These are phyloP conservation scores for Chaetomium strumarium DNA, from an alignment of 2,329 filamentous ascomycete species.

Conservation along the genomic window DNA sequence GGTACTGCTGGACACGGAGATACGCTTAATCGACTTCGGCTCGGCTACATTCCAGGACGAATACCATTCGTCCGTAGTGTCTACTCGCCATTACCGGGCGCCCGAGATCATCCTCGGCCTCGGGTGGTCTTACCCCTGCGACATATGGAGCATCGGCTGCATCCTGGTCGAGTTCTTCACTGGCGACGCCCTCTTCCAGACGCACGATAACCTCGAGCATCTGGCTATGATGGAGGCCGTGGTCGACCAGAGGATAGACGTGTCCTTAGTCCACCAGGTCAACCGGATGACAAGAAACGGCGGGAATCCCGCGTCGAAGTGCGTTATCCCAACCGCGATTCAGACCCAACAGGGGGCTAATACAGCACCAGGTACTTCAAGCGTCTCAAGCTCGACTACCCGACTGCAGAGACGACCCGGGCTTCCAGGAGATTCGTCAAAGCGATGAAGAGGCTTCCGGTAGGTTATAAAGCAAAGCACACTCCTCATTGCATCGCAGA, in stretches of 20 bases:
- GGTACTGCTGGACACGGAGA: conserved; percentile 63
- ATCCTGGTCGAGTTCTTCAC: conserved; percentile 69
- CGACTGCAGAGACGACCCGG: conserved; percentile 55
- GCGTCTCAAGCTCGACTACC: conserved; percentile 59
- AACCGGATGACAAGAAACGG: conserved; percentile 52
- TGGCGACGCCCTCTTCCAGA: conserved; percentile 65
- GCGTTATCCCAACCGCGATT: conserved; percentile 19
- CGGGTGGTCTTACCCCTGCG: conserved; percentile 66
- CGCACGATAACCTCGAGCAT: conserved; percentile 66
- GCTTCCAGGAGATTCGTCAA: conserved; percentile 62
- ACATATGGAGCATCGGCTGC: conserved; percentile 70
- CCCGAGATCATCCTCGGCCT: conserved; percentile 66
- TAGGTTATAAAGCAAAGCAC: conserved; percentile 34
- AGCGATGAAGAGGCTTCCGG: conserved; percentile 63
- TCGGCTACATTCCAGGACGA: conserved; percentile 69
- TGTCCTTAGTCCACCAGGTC: conserved; percentile 51
- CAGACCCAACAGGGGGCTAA: conserved; percentile 5
- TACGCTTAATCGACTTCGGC: conserved; percentile 65
- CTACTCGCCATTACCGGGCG: conserved; percentile 63
- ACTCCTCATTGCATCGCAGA: neutral
- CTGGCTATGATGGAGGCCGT: conserved; percentile 72
- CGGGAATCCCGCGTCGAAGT: conserved; percentile 61
- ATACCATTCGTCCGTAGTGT: conserved; percentile 66
- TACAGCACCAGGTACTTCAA: conserved; percentile 56
- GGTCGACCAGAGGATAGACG: conserved; percentile 53